Percentiles rank a stretch among this genome's conserved stretches.
These are phyloP conservation scores for Apiotrichum sp. DNA, from an alignment of 1,284 basidiomycete genomes.

Conservation along the genomic window DNA sequence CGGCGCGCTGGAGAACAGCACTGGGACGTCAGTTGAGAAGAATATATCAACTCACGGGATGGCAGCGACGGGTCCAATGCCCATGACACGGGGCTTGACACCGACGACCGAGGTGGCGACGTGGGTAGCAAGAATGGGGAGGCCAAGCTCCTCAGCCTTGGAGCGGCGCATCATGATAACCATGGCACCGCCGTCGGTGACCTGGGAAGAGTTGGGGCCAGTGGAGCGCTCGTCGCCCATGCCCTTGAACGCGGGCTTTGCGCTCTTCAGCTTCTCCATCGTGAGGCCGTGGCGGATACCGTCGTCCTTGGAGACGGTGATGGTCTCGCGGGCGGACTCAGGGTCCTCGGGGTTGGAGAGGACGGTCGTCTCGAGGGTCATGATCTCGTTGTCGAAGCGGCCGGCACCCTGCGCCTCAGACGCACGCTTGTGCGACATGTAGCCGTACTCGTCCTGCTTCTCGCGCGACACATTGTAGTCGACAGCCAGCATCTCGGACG, in stretches of 20 bases:
- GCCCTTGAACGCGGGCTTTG: conserved; percentile 76
- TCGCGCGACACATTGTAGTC: conserved; percentile 65
- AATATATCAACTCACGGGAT: conserved; percentile 51
- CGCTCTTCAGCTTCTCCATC: conserved; percentile 60
- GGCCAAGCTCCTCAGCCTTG: conserved; percentile 71
- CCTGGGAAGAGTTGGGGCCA: conserved; percentile 73
- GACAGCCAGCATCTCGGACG: conserved; percentile 76
- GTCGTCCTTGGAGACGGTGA: conserved; percentile 67
- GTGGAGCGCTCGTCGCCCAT: conserved; percentile 69
- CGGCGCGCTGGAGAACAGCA: conserved; percentile 56
- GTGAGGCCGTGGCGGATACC: conserved; percentile 75
- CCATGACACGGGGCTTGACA: conserved; percentile 73
- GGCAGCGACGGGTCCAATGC: conserved; percentile 67
- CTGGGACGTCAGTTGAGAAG: background rate
- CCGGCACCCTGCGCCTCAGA: conserved; percentile 58
- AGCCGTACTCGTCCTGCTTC: conserved; percentile 74
- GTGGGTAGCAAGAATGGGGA: conserved; percentile 70
- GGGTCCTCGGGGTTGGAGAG: conserved; percentile 22
- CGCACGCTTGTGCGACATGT: conserved; percentile 73
- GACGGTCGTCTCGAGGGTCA: conserved; percentile 61
- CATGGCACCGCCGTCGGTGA: conserved; percentile 83
- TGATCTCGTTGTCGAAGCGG: conserved; percentile 69
- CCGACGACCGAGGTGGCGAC: conserved; percentile 68
- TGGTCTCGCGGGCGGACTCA: conserved; percentile 44
- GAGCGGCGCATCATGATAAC: conserved; percentile 77